These are phyloP conservation scores for Leccinum ponderosum DNA, from an alignment of 1,284 basidiomycete species.

Conservation along the genomic window DNA sequence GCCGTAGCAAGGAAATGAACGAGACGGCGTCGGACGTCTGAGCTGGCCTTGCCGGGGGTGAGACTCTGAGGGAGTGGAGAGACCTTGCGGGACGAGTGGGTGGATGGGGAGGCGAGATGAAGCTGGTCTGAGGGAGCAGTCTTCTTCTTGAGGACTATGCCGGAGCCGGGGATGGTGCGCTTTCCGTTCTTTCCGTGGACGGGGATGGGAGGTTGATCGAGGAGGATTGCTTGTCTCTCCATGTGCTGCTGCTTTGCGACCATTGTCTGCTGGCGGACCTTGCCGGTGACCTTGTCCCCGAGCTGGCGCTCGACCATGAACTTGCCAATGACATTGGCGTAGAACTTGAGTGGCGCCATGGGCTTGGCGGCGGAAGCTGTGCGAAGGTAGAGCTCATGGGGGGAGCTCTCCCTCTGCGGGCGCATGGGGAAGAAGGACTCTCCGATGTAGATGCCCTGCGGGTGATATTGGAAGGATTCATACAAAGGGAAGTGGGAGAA, in stretches of 20 bases:
- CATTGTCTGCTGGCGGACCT: constrained; percentile 55
- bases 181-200: constrained; percentile 28
- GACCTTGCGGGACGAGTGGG: constrained; percentile 26
- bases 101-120: constrained; percentile 24
- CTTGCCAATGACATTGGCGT: constrained; percentile 69
- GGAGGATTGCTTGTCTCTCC: constrained; percentile 51
- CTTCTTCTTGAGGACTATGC: constrained; percentile 34
- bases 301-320: constrained; percentile 63
- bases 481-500: neutral
- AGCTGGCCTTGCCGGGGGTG: constrained; percentile 14
- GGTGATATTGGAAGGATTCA: neutral
- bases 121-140: constrained; percentile 34
- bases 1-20: constrained; percentile 55
- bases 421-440: constrained; percentile 61
- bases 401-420: constrained; percentile 48
- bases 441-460: constrained; percentile 65
- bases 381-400: constrained; percentile 72
- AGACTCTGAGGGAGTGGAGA: constrained; percentile 29
- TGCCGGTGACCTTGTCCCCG: constrained; percentile 48
- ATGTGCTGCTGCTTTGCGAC: constrained; percentile 57
- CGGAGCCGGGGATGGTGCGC: constrained; percentile 34
- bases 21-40: constrained; percentile 45
- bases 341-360: constrained; percentile 65
- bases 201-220: constrained; percentile 42
- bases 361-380: constrained; percentile 54